Evolutionary conservation across 345 rosid genomes (phyloP).

Genomic region (Aethionema arabicum): DNA sequence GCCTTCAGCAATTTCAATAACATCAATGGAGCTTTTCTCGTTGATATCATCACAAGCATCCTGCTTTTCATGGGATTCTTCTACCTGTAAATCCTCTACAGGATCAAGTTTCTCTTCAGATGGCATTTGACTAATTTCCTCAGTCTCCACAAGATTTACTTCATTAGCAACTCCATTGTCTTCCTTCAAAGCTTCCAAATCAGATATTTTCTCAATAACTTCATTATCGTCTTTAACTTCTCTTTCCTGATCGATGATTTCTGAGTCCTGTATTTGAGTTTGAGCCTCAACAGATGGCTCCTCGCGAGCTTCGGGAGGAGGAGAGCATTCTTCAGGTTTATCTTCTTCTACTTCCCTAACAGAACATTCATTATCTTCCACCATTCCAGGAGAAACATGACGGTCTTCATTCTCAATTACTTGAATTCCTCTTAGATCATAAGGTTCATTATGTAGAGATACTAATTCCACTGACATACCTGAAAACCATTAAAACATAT

Average conservation of each 20-base stretch:
- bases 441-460: constrained; percentile 52
- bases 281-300: constrained; percentile 30
- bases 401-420: constrained; percentile 47
- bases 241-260: constrained; percentile 19
- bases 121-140: constrained; percentile 33
- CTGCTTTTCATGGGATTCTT: constrained; percentile 33
- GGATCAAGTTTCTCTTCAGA: constrained; percentile 31
- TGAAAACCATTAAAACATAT: constrained; percentile 40
- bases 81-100: constrained; percentile 36
- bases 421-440: constrained; percentile 61
- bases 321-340: constrained; percentile 39
- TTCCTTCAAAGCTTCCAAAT: constrained; percentile 48
- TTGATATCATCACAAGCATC: constrained; percentile 35
- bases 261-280: constrained; percentile 20
- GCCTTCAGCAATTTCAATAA: constrained; percentile 39
- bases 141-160: constrained; percentile 33
- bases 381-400: constrained; percentile 42
- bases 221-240: constrained; percentile 40
- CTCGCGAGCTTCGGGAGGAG: constrained; percentile 16
- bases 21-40: constrained; percentile 29
- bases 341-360: constrained; percentile 38
- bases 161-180: constrained; percentile 45
- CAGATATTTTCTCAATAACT: constrained; percentile 41
- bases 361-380: constrained; percentile 45
- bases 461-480: constrained; percentile 69